Percentiles rank a stretch among this genome's conserved stretches.
Evolutionary conservation across 2,329 filamentous ascomycete species (phyloP).

Genomic region (Aspergillus sp.): DNA sequence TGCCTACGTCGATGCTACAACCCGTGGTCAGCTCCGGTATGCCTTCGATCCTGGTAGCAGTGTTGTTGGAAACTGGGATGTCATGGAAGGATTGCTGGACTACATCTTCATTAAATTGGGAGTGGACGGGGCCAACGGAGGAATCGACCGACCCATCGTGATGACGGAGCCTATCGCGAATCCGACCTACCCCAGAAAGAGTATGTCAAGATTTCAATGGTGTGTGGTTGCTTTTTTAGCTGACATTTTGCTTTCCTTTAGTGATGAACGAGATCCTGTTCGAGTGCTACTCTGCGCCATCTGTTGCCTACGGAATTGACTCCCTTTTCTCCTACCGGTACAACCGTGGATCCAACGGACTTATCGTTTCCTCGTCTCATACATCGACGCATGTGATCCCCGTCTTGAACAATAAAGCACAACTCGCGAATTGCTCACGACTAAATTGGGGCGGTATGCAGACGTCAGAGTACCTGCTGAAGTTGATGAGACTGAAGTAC

Average conservation of each 20-base stretch:
- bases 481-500: conserved; percentile 87
- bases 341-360: conserved; percentile 80
- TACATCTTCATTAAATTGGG: conserved; percentile 94
- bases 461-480: conserved; percentile 82
- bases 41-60: conserved; percentile 88
- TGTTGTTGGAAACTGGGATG: conserved; percentile 95
- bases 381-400: conserved; percentile 94
- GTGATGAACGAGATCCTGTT: conserved; percentile 98
- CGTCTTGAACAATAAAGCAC: conserved; percentile 77
- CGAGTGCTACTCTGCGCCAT: conserved; percentile 88
- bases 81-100: conserved; percentile 89
- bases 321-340: conserved; percentile 93
- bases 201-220: conserved; percentile 47
- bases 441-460: conserved; percentile 95
- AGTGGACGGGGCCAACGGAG: conserved; percentile 66
- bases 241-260: conserved; percentile 32
- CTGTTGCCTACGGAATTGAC: conserved; percentile 89
- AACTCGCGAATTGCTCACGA: conserved; percentile 79
- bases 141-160: conserved; percentile 79
- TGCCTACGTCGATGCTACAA: conserved; percentile 90
- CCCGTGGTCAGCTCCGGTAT: conserved; percentile 81
- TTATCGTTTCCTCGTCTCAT: conserved; percentile 88
- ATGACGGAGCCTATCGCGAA: conserved; percentile 97
- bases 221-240: conserved; percentile 7
- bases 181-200: conserved; percentile 79